Percentiles rank a stretch among this genome's conserved stretches.
These are phyloP conservation scores for Limonomyces culmigenus DNA, from an alignment of 1,284 basidiomycete species.

Conservation along the genomic window DNA sequence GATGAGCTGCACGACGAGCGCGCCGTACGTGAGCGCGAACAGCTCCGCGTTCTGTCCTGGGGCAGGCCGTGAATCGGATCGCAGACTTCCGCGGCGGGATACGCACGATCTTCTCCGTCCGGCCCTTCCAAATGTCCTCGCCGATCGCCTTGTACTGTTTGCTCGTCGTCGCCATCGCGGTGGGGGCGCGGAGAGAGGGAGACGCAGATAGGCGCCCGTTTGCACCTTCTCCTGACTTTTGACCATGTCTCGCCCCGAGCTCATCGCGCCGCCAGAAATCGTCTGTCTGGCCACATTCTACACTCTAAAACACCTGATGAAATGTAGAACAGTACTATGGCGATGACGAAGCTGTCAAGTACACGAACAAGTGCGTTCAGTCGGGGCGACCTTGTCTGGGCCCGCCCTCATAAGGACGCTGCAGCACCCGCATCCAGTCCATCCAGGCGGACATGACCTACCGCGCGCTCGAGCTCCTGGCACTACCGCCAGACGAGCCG, in stretches of 20 bases:
- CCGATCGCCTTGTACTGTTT: constrained; percentile 74
- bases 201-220: no score
- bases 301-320: constrained; percentile 1
- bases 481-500: constrained; percentile 60
- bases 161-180: constrained; percentile 43
- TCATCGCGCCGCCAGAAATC: constrained; percentile 92
- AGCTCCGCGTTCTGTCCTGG: constrained; percentile 77
- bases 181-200: no score
- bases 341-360: constrained; percentile 89
- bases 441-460: constrained; percentile 99
- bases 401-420: constrained; percentile 4
- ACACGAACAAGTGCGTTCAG: constrained; percentile 74
- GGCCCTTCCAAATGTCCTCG: constrained; percentile 83
- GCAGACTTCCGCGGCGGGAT: background rate
- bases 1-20: constrained; percentile 93
- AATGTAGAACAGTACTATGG: constrained; percentile 95
- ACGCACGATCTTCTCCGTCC: constrained; percentile 81
- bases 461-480: constrained; percentile 83
- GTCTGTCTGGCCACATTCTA: constrained; percentile 27
- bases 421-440: constrained; percentile 85
- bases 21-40: constrained; percentile 94
- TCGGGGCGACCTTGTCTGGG: background rate
- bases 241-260: constrained; percentile 87
- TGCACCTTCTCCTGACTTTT: background rate
- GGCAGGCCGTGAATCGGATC: background rate